Evolutionary conservation across 768 basidiomycete species (phyloP), one percentile per base, ranked within the genome.

Genomic region (Hygrocybe coccinea): DNA sequence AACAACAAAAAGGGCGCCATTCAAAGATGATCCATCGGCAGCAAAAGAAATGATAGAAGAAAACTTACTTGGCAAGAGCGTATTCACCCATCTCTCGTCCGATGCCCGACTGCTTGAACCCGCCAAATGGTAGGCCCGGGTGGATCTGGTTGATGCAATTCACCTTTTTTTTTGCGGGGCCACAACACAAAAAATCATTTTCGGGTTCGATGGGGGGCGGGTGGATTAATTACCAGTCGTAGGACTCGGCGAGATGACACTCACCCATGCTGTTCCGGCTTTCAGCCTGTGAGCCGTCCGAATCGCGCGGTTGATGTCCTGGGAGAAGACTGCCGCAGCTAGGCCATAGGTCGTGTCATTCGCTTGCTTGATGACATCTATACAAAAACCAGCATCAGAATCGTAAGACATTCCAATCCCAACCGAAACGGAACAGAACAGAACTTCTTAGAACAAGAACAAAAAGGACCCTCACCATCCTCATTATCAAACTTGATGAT

Each of bases 261-360:
- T 37, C 56, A 86, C 75, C 86, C 87, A 93, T 2, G 78, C 81
- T 5, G 90, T 92, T 34, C 94, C 94, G 5, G 91, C 88, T 63
- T 89, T 80, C 57, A 97, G 74, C 56, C 71, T 77, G 67, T 91
- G 84, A 7, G 90, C 88, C 2, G 84, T 82, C 56, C 74, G 72
- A 52, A 95, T 71, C 0, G 89, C 91, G 22, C 86, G 79, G 60
- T 79, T 82, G 74, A 95, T 70, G 70, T 95, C 79, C 64, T 82
- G 76, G 36, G 88, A 85, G 78, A 94, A 97, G 52, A 98, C 84
- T 6, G 88, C 87, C 2, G 89, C 85, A 12, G 91, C 92, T 43
- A 97, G 82, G 56, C 95, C 95, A 69, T 94, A 95, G 19, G 77
- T 64, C 9, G 89, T 87, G 67, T 95, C 86, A 71, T 99, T 99